phyloP scores from a whole-genome alignment of 768 basidiomycete genomes.

The Leucocoprinus birnbaumii region DNA sequence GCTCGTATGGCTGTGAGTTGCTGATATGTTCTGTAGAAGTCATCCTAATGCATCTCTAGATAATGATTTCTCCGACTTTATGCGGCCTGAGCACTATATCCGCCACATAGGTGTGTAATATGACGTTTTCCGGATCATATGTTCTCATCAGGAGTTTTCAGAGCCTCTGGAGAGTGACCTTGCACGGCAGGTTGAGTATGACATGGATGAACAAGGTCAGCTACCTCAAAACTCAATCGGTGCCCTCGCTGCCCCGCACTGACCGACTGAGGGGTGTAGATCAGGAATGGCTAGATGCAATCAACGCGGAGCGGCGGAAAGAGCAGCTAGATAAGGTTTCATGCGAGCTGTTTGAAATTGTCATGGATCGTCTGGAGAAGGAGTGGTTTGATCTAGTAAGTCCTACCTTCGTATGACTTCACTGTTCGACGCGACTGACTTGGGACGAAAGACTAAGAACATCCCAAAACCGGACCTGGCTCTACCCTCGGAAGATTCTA shows the following conservation, averaged over 20 bases:
- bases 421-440: background rate
- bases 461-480: constrained; percentile 87
- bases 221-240: background rate
- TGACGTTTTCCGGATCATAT: background rate
- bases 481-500: constrained; percentile 92
- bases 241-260: background rate
- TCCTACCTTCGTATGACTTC: background rate
- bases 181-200: constrained; percentile 93
- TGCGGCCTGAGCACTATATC: constrained; percentile 82
- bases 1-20: constrained; percentile 72
- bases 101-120: constrained; percentile 74
- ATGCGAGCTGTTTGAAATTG: constrained; percentile 89
- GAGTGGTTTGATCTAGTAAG: constrained; percentile 96
- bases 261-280: constrained; percentile 42
- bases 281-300: constrained; percentile 88
- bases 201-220: constrained; percentile 98
- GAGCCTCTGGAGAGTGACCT: constrained; percentile 94
- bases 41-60: constrained; percentile 21
- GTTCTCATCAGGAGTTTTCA: constrained; percentile 24
- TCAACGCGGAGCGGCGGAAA: constrained; percentile 81
- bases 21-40: background rate
- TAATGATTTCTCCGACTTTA: constrained; percentile 68
- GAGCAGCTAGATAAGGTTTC: constrained; percentile 68
- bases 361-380: constrained; percentile 98
- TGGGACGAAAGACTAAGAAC: constrained; percentile 73